Evolutionary conservation across 805 yeast genomes (phyloP), one percentile per base, ranked within the genome.

Genomic region (Candida ficus): DNA sequence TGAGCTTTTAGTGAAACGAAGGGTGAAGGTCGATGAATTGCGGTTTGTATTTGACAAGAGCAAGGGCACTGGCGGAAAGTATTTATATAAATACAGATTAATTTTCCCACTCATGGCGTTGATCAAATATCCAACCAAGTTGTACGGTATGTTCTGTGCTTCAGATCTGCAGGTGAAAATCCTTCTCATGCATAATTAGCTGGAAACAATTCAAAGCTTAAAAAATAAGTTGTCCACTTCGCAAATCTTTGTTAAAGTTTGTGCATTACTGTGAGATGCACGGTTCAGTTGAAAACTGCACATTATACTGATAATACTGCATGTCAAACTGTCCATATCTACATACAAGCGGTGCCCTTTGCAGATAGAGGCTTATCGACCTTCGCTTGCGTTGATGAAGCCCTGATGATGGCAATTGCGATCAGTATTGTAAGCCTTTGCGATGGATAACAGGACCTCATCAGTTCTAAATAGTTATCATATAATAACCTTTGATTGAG

Each of bases 101-200:
- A n/a, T n/a, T n/a, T n/a, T n/a, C 5, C 10, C 12, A 5, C 10
- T 5, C n/a, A 12, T 18, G 4, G 9, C 14, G 7, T 7, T 13
- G 13, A 31, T 13, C 4, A 31, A 20, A 20, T 20, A 31, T 13
- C 7, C 16, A 25, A 6, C 37, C 16, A 34, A 25, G 9, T 18
- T 25, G 29, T 17, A 7, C 37, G 29, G 37, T 34, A 34, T 34
- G 37, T 31, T 35, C 31, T 40, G 37, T 29, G 36, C 35, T 26
- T 29, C 28, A 29, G 43, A 39, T 39, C 38, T 39, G 46, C 46
- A 37, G 38, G 46, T 25, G 43, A 43, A 43, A 43, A 37, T 37
- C 41, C 37, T 34, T 34, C 30, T 17, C 14, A 25, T 34, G 37
- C 37, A 34, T 34, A 17, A 3, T 7, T 28, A 13, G n/a, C n/a